Evolutionary conservation across 345 rosid species (phyloP), one percentile per base, ranked within the genome.

Genomic region (Murraya koenigii): DNA sequence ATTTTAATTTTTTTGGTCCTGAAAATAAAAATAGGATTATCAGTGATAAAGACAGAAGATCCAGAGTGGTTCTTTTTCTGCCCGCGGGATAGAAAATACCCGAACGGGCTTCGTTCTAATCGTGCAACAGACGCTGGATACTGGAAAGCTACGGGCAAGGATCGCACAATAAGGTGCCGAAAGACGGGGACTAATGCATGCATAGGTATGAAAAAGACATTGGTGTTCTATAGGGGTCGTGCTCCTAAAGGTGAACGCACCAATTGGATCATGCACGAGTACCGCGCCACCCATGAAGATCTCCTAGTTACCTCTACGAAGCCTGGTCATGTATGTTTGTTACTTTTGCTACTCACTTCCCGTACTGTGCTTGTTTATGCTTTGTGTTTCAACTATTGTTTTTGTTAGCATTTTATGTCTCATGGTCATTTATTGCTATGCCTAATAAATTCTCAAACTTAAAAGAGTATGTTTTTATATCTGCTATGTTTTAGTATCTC

Each of bases 51-150:
- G 85, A 88, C 92, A 0, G 96, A 87, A 69, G 99, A 95, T 86
- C 93, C 80, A 9, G 98, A 95, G 83, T 95, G 99, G 97, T 95
- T 95, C 91, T 95, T 95, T 85, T 95, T 93, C 84, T 93, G 94
- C 74, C 97, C 97, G 15, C 88, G 93, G 14, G 98, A 95, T 81
- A 82, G 96, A 60, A 95, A 93, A 84, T 95, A 95, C 85, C 98
- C 99, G 6, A 93, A 94, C 35, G 99, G 98, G 3, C 92, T 87
- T 25, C 93, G 97, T n/a, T 92, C 98, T 19, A 95, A 95, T 75
- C 82, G 99, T 80, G 98, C 99, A n/a, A 95, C 99, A 0, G 93
- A 93, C 67, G 93, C 95, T 30, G 98, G 98, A 1, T 92, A 95
- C 76, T 95, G 98, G 98, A 95, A 95, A 71, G 96, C 99, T 60